Evolutionary conservation across 371 early-diverging fungal species (phyloP), one percentile per base, ranked within the genome.

Genomic region (Phascolomyces articulosus): DNA sequence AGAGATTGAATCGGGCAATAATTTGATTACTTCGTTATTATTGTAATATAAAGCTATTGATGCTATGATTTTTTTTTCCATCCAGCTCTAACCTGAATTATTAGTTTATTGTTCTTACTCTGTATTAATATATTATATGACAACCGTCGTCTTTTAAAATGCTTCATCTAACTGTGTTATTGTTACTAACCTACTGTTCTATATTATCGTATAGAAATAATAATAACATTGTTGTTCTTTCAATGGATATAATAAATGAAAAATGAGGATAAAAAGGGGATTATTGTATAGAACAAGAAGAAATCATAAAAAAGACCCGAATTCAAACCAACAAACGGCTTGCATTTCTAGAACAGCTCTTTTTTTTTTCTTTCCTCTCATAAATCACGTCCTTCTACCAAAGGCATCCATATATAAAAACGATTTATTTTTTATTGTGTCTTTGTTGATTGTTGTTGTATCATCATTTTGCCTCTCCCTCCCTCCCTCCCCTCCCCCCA

Each of bases 361-460:
- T 16, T 34, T 34, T 34, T 31, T 34, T 34, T 34, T 34, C 34
- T 11, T 34, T 34, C 34, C 34, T 34, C 34, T n/a, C n/a, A n/a
- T n/a, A n/a, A n/a, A 34, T 34, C 34, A 2, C 34, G 34, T 34
- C 8, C 8, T 4, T 44, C 44, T 44, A 0, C 8, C 15, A 20
- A 24, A 51, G 51, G 51, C 26, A 51, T 51, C 23, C 51, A 51
- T 51, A 51, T 51, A 51, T 34, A 34, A 34, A 51, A 51, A 51
- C 44, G 44, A 34, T 2, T 34, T 34, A 34, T 6, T 34, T 34
- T 44, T 44, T n/a, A 44, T 44, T 16, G 44, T n/a, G 16, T 44
- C 4, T 44, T 4, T 34, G 11, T 34, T 2, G 34, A 34, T 11
- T 34, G 34, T 44, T 44, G n/a, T n/a, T n/a, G n/a, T n/a, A 16